Percentiles rank a stretch among this genome's conserved stretches.
phyloP scores from a whole-genome alignment of 306 rosid species.

The Malus sieversii region DNA sequence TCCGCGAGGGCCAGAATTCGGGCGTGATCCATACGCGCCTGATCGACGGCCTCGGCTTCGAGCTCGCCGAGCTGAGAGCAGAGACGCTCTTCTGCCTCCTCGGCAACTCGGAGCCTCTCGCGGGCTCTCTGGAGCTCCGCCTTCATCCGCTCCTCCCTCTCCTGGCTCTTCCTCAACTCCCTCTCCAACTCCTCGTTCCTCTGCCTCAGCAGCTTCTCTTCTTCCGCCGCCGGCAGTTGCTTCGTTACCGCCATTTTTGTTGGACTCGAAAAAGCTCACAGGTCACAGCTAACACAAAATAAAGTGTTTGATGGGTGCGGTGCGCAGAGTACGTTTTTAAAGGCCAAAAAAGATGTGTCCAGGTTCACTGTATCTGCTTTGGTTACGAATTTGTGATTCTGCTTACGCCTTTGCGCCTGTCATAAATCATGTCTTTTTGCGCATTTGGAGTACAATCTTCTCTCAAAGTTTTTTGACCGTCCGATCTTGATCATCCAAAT shows the following conservation, averaged over 20 bases:
- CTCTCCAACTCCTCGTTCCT: conserved; percentile 72
- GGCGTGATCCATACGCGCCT: conserved; percentile 63
- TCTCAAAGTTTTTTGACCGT: rapidly evolving
- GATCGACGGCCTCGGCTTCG: conserved; percentile 64
- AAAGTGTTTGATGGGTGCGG: neutral
- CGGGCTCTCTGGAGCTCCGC: conserved; percentile 36
- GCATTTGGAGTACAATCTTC: too few species aligned
- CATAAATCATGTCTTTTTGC: too few species aligned
- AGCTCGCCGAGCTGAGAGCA: conserved; percentile 88
- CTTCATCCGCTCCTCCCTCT: conserved; percentile 65
- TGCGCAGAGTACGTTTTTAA: conserved; percentile 2
- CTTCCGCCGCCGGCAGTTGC: neutral
- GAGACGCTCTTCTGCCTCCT: conserved; percentile 91
- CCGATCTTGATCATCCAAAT: too few species aligned
- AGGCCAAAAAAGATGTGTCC: conserved; percentile 7
- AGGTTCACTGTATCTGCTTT: conserved; percentile 23
- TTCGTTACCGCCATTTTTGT: conserved; percentile 18
- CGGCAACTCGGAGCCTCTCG: conserved; percentile 69
- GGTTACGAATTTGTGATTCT: neutral
- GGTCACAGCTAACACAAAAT: neutral
- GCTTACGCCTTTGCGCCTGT: neutral
- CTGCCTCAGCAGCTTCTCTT: conserved; percentile 30
- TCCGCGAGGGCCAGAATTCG: conserved; percentile 48
- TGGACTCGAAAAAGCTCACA: neutral
- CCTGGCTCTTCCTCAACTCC: conserved; percentile 54